Percentiles rank a stretch among this genome's conserved stretches.
These are phyloP conservation scores for Fragilaria crotonensis DNA, from an alignment of 108 stramenopile species.

Conservation along the genomic window DNA sequence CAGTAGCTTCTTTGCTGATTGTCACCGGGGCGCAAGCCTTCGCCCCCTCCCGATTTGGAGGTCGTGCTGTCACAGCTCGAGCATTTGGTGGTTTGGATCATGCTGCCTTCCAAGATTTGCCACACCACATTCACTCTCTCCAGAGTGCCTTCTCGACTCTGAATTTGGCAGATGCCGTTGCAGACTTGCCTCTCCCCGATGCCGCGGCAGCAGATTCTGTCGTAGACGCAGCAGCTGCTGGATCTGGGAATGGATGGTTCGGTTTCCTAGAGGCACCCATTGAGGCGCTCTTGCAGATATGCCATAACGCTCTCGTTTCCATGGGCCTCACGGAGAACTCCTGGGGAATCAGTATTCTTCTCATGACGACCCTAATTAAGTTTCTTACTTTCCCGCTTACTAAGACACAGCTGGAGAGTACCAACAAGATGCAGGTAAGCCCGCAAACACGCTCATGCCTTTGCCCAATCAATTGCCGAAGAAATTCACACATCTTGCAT, in stretches of 20 bases:
- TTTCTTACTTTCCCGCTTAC: conserved; percentile 86
- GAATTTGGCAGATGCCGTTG: conserved; percentile 40
- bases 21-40: not conserved
- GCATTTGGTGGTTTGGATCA: conserved; percentile 43
- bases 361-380: conserved; percentile 88
- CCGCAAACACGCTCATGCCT: not conserved
- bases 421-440: conserved; percentile 91
- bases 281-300: conserved; percentile 43
- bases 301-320: conserved; percentile 48
- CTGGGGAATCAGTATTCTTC: conserved; percentile 91
- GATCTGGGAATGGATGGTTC: conserved; percentile 78
- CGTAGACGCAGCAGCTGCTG: conserved; percentile 30
- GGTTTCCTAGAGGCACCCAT: conserved; percentile 79
- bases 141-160: conserved; percentile 50
- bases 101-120: conserved; percentile 36
- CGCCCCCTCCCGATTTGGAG: not conserved
- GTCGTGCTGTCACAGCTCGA: conserved; percentile 27
- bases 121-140: conserved; percentile 37
- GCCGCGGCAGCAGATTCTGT: conserved; percentile 20
- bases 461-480: no score
- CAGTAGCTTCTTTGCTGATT: no score
- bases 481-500: not conserved
- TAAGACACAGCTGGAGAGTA: conserved; percentile 85
- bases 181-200: conserved; percentile 13
- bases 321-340: conserved; percentile 65